Conservation (phyloP, 345 rosid species). For the Hypericum perforatum region DNA sequence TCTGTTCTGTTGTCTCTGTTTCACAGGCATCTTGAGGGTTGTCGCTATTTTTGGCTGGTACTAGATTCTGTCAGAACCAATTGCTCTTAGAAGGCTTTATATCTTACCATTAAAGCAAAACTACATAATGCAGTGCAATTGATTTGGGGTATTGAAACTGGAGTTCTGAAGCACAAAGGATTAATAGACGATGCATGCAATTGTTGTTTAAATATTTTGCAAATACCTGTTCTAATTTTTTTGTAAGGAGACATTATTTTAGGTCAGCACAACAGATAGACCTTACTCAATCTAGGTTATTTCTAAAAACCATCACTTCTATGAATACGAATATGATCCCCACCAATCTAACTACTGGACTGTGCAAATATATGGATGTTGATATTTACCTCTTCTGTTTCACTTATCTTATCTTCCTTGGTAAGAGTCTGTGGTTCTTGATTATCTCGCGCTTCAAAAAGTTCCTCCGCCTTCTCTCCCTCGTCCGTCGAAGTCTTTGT, state of each 20-base stretch:
- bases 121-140: background rate
- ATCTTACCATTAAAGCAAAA: conserved; percentile 1
- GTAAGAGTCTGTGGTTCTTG: conserved; percentile 3
- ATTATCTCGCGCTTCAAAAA: conserved; percentile 12
- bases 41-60: conserved; percentile 8
- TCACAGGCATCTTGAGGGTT: conserved; percentile 12
- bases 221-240: no score
- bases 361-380: background rate
- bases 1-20: conserved; percentile 15
- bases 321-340: no score
- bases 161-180: no score
- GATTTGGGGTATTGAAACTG: no score
- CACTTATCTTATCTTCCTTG: conserved; percentile 2
- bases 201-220: no score
- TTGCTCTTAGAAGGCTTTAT: conserved; percentile 11
- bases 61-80: conserved; percentile 20
- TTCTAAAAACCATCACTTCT: no score
- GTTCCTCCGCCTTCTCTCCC: conserved; percentile 14
- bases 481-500: conserved; percentile 6
- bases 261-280: no score
- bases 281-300: no score
- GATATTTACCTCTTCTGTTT: conserved; percentile 16
- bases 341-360: background rate
- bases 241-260: no score
- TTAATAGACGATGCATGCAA: no score